Evolutionary conservation across 2,329 filamentous ascomycete genomes (phyloP).

Genomic region (Claviceps citrina): DNA sequence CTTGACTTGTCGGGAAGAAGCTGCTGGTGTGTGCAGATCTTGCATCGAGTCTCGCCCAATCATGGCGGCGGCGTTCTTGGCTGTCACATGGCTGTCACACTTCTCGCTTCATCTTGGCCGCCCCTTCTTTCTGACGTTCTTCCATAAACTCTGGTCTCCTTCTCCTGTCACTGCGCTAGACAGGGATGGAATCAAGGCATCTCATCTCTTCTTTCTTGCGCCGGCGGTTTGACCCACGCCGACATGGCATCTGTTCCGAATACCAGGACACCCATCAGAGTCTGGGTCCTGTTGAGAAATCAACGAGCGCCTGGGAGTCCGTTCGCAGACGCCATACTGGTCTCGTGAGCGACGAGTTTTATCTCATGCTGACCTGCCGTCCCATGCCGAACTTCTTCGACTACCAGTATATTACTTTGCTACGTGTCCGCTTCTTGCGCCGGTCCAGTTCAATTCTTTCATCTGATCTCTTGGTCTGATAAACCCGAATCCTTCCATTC

Average conservation of each 20-base stretch:
- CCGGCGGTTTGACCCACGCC: no score
- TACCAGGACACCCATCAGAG: background rate
- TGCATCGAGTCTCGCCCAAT: no score
- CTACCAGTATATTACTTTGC: constrained; percentile 16
- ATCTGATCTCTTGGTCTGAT: no score
- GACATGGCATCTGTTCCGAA: background rate
- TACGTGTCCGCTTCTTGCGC: constrained; percentile 22
- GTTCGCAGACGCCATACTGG: background rate
- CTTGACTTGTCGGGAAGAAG: constrained; percentile 2
- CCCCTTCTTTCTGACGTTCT: background rate
- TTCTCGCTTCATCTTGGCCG: background rate
- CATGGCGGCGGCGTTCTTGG: background rate
- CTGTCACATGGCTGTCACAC: background rate
- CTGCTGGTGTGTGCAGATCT: no score
- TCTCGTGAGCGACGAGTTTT: constrained; percentile 7
- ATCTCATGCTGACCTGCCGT: constrained; percentile 14
- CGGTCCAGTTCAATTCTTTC: no score
- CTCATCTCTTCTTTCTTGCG: no score
- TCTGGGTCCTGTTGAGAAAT: background rate
- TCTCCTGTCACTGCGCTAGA: no score
- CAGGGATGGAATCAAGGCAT: no score
- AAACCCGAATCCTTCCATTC: no score
- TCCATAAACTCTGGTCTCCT: no score
- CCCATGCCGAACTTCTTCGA: no score
- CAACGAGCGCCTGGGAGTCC: background rate